Base-by-base conservation (phyloP, 192 early-diverging fungal species). In the Hyaloraphidium curvatum region DNA sequence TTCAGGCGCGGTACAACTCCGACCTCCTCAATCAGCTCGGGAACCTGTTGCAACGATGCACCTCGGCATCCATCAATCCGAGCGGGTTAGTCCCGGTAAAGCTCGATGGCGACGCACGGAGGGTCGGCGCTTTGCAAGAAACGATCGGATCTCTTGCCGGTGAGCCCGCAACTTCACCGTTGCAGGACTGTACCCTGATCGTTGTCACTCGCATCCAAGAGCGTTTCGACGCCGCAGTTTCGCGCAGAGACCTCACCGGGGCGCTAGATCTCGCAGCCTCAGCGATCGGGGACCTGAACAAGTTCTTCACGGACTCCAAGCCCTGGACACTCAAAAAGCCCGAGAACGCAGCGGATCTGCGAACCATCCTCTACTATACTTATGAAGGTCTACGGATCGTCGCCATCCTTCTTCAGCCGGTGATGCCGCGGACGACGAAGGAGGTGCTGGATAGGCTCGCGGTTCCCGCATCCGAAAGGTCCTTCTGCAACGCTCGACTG, bases 321-420 rank as follows among this genome's bases (percentile, higher is more conserved):
- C 93, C 93, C 1, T 97, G 93, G 93, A 72, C 67, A 0, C 55
- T 92, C 1, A 74, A 66, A 30, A 79, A 84, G 54, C 59, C 63
- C 25, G 53, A 55, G 2, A 54, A 55, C 3, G 61, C 72, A 26
- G 21, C 52, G 0, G 50, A 57, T 3, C 48, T 91, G 16, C 69
- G 79, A 17, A 67, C 62, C 16, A 71, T 81, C 0, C 62, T 97
- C 27, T 86, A 78, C 68, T 73, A 80, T 50, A 65, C 83, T 2
- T 64, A 82, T 31, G 89, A 92, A 62, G 69, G 86, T 0, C 72
- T 77, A 26, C 75, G 91, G 7, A 43, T 87, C 23, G 69, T 80
- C 1, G 80, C 68, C 13, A 66, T 93, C 27, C 58, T 91, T 31
- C 63, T 94, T 39, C 80, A 82, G 58, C 85, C 87, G 3, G 73